phyloP scores from a whole-genome alignment of 352 stramenopile genomes.

The Phytophthora constricta region DNA sequence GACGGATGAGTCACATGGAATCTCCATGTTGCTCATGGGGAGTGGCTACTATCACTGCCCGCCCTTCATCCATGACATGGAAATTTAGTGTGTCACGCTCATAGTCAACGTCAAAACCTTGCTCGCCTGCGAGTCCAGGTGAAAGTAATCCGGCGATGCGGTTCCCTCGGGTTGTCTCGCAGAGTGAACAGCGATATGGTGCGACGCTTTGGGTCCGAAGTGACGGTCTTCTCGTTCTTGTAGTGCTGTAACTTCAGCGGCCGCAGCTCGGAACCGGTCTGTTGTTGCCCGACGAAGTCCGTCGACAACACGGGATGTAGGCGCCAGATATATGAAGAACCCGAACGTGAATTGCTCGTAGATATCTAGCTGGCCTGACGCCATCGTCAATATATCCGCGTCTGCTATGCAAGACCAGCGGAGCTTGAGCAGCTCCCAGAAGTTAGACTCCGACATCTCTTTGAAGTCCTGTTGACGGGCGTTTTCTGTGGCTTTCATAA shows the following conservation, averaged over 20 bases:
- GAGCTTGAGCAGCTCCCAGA: constrained; percentile 1
- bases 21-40: too few species aligned
- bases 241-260: background rate
- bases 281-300: constrained; percentile 3
- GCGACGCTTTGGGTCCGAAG: background rate
- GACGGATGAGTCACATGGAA: too few species aligned
- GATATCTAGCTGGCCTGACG: background rate
- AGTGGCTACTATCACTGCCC: too few species aligned
- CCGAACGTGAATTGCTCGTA: constrained; percentile 10
- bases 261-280: constrained; percentile 6
- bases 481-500: constrained; percentile 15
- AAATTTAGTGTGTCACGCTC: too few species aligned
- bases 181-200: constrained; percentile 1
- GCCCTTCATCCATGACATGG: too few species aligned
- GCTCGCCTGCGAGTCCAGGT: too few species aligned
- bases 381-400: background rate
- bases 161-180: background rate
- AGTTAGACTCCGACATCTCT: background rate
- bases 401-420: background rate
- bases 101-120: too few species aligned
- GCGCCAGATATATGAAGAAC: constrained; percentile 14
- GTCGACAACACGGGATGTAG: background rate
- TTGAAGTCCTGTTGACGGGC: constrained; percentile 18
- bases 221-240: background rate
- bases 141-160: too few species aligned